Evolutionary conservation across 345 rosid genomes (phyloP), one percentile per base, ranked within the genome.

Genomic region (Viola odorata): DNA sequence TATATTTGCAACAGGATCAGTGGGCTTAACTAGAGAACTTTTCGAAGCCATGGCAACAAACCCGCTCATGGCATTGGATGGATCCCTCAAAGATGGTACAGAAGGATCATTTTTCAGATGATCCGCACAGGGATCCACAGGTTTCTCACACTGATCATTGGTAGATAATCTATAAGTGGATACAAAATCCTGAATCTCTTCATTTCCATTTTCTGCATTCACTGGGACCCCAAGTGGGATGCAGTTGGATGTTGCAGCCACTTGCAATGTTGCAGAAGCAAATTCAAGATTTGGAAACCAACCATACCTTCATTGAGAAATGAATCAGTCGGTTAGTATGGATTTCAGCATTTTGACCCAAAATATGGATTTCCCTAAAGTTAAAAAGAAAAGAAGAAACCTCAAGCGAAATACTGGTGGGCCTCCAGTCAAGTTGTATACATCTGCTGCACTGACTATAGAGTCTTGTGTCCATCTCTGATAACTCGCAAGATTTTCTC

Each of bases 381-480:
- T 48, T 47, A 8, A 73, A 40, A 32, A 17, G 60, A 59, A 62
- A 42, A 72, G 66, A 69, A 56, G 73, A 50, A 67, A 91, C 99
- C 99, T 91, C 73, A 95, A 74, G 74, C 97, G 96, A 70, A 95
- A 95, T 54, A 91, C 67, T 17, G 82, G 68, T 39, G 97, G 94
- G 73, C 84, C 77, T 66, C 97, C 97, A 63, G 84, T 71, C 60
- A 75, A 78, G 16, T 81, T 63, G 75, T 80, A 82, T 37, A 94
- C 87, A 74, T 94, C 96, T 36, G 77, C 86, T 47, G 99, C 96
- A 71, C 80, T 82, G 61, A 71, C 72, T 61, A 63, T 60, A 49
- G 99, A 85, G 57, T 87, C 92, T 62, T 68, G 89, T 47, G 85
- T 88, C 99, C 99, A 94, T 67, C 85, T 88, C 63, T 69, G 85